A percentile compares a stretch with the other conserved stretches of the same genome.
Conservation (phyloP, 2,329 filamentous ascomycete genomes). For the Colletotrichum caudatum region DNA sequence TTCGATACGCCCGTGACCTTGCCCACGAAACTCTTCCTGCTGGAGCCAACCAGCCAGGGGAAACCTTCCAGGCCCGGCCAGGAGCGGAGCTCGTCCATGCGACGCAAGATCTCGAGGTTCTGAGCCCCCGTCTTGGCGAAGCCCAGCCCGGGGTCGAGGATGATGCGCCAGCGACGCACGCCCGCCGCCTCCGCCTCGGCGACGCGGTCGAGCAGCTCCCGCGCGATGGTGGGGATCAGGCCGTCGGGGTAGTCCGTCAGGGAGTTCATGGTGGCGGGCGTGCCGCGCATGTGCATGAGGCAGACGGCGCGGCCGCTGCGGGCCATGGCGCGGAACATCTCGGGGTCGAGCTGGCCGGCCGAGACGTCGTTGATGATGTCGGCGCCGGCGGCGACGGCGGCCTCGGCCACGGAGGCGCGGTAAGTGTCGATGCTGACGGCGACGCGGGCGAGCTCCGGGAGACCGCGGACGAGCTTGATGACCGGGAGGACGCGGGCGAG, state of each 20-base stretch:
- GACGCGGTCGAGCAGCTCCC: conserved; percentile 78
- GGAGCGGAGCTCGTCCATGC: conserved; percentile 72
- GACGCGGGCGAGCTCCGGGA: conserved; percentile 72
- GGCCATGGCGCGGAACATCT: conserved; percentile 86
- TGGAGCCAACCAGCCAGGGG: conserved; percentile 91
- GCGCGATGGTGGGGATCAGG: conserved; percentile 72
- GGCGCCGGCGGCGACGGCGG: conserved; percentile 81
- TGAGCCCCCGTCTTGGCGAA: conserved; percentile 89
- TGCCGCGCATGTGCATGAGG: conserved; percentile 95
- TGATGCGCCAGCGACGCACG: conserved; percentile 90
- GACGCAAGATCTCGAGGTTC: conserved; percentile 82
- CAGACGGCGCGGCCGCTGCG: conserved; percentile 81
- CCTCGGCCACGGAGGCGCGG: conserved; percentile 83
- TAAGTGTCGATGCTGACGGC: conserved; percentile 94
- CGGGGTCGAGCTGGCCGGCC: conserved; percentile 79
- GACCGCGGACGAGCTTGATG: conserved; percentile 77
- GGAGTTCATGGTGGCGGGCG: conserved; percentile 82
- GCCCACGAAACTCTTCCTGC: conserved; percentile 91
- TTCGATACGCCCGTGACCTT: conserved; percentile 80
- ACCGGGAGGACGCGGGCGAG: conserved; percentile 81
- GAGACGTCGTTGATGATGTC: conserved; percentile 97
- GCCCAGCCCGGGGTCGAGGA: conserved; percentile 92
- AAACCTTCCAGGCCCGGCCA: conserved; percentile 75
- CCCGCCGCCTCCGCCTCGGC: conserved; percentile 82
- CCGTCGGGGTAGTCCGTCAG: conserved; percentile 76